Base-by-base conservation (phyloP, 2,329 filamentous ascomycete species). In the Didymella sp. region DNA sequence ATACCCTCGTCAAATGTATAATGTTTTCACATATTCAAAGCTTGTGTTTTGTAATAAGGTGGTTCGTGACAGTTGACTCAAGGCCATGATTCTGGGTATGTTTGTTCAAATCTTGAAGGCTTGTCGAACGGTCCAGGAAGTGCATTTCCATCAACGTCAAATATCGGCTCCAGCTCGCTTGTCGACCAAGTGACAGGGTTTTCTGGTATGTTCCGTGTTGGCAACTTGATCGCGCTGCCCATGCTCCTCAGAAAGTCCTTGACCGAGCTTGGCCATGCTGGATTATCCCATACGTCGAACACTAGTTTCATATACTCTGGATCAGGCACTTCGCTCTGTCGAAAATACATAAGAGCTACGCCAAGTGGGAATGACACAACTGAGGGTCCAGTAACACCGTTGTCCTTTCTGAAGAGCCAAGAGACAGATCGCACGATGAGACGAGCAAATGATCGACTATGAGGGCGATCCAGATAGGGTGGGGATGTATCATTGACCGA, bases 181-280 rank as follows among this genome's bases (percentile, higher is more conserved):
- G 50, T 49, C 37, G 55, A 49, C 38, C 44, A 42, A 5, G 49
- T 58, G 3, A 28, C 21, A 27, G 43, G 49, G 17, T 53, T 45
- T 1, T 44, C 40, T 4, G 49, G 33, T 2, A 46, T 15, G 12
- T 19, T 22, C 17, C 24, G 27, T 3, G 43, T 50, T 0, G 55
- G 43, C 27, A 45, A 17, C 8, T 37, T 24, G 40, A 50, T 50
- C 2, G 44, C 12, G 9, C 25, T 51, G 21, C 58, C 46, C 50
- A 70, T 65, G 17, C 69, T 71, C 6, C 33, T 45, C 37, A 71
- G 33, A n/a, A 71, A 71, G 2, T 63, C 58, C 19, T 53, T 62
- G 35, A 70, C 61, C 5, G 59, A 60, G 13, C 46, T 62, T 7
- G 69, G 65, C 43, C 69, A 35, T 5, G 61, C 60, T 6, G 63